These are phyloP conservation scores for Tylopilus orsonianus DNA, from an alignment of 1,284 basidiomycete genomes.

Conservation along the genomic window DNA sequence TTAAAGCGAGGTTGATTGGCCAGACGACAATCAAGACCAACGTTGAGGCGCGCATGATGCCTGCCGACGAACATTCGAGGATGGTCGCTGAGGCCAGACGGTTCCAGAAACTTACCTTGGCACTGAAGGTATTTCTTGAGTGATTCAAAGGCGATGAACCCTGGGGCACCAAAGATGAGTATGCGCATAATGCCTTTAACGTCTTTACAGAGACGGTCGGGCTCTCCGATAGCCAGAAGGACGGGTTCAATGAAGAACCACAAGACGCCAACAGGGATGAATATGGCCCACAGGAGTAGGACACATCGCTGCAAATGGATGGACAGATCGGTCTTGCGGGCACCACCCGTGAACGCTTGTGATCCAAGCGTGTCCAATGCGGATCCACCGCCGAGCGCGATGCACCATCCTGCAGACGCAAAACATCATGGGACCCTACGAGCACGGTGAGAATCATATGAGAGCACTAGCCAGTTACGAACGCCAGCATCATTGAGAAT, in stretches of 20 bases:
- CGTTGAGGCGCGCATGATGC: slow-evolving; percentile 74
- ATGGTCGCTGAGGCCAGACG: neutral
- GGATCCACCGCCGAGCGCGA: slow-evolving; percentile 75
- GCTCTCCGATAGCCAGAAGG: slow-evolving; percentile 63
- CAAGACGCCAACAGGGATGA: slow-evolving; percentile 57
- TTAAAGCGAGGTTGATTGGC: slow-evolving; percentile 64
- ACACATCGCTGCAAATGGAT: slow-evolving; percentile 70
- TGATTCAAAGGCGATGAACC: slow-evolving; percentile 73
- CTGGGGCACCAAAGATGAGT: slow-evolving; percentile 63
- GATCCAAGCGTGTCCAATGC: slow-evolving; percentile 77
- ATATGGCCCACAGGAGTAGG: slow-evolving; percentile 58
- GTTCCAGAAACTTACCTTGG: slow-evolving; percentile 50
- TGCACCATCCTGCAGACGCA: slow-evolving; percentile 58
- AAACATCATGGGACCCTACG: slow-evolving; percentile 53
- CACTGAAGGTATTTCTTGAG: slow-evolving; percentile 79
- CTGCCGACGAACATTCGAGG: slow-evolving; percentile 35
- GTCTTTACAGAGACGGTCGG: slow-evolving; percentile 50
- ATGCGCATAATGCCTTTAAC: slow-evolving; percentile 66
- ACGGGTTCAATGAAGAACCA: slow-evolving; percentile 65
- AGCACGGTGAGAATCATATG: slow-evolving; percentile 17
- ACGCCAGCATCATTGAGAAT: slow-evolving; percentile 74
- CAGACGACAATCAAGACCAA: slow-evolving; percentile 56
- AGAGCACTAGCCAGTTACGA: slow-evolving; percentile 67
- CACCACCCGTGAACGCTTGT: slow-evolving; percentile 68
- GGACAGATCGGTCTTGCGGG: slow-evolving; percentile 56